phyloP scores from a whole-genome alignment of 345 rosid genomes.

The Lepidium aucheri region DNA sequence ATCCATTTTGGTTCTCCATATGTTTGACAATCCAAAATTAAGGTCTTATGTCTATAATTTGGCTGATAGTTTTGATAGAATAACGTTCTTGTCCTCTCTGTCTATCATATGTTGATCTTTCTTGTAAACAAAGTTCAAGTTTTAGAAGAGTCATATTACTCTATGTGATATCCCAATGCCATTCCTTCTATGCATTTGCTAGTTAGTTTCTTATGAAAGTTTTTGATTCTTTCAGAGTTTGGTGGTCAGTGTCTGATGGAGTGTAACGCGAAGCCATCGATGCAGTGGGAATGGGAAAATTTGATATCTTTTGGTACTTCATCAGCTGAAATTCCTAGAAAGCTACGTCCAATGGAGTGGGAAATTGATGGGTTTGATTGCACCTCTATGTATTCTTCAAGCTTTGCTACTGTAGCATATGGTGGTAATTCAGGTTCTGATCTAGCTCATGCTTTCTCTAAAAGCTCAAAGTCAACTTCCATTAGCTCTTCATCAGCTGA shows the following conservation, averaged over 20 bases:
- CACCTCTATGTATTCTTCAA: constrained; percentile 46
- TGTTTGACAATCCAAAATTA: background rate
- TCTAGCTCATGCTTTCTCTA: constrained; percentile 58
- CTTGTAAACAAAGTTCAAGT: background rate
- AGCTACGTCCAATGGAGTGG: constrained; percentile 46
- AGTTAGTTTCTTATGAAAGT: background rate
- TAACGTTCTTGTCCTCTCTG: background rate
- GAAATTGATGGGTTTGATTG: constrained; percentile 43
- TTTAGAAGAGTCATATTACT: background rate
- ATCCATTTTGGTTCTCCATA: background rate
- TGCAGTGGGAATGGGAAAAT: constrained; percentile 86
- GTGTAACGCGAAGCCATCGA: constrained; percentile 62
- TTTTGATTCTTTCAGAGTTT: constrained; percentile 6
- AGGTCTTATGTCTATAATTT: background rate
- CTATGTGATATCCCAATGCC: background rate
- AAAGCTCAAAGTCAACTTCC: constrained; percentile 65
- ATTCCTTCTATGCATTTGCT: background rate
- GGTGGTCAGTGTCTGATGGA: constrained; percentile 46
- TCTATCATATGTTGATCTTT: background rate
- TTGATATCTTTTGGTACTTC: constrained; percentile 45
- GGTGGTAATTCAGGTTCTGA: constrained; percentile 59
- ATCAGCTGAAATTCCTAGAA: constrained; percentile 46
- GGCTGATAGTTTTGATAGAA: background rate
- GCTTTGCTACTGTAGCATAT: constrained; percentile 37
- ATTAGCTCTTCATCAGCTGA: constrained; percentile 57